Base-by-base conservation (phyloP, 2,329 filamentous ascomycete species). In the Cercospora nicotianae region DNA sequence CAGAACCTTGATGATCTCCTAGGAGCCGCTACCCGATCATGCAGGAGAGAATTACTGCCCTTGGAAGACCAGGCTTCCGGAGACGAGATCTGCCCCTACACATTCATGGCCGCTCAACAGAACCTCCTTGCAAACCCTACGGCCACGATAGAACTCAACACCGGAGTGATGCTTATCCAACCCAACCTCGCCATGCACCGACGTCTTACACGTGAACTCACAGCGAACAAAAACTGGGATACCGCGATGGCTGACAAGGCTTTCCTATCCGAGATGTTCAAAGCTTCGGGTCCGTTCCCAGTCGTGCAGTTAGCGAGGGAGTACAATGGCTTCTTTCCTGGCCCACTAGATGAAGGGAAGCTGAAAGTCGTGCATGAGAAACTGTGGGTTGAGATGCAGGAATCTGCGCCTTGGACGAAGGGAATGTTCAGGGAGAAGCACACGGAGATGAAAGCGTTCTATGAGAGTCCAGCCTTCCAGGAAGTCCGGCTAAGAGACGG, bases 291-390 rank as follows among this genome's bases (percentile, higher is more conserved):
- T 10, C 63, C 70, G 2, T 72, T 72, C 39, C 69, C 70, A 1
- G 42, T 63, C 6, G 48, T 51, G 9, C 51, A 65, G 8, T 55
- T 72, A 33, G 60, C 63, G 39, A 64, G 70, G 7, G 53, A 57
- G 23, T 72, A 70, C 58, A 72, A 72, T 66, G 70, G 69, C 3
- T 71, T 71, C 66, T 69, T 71, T 16, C 69, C 69, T 2, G 64
- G 66, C 16, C 65, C 67, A 16, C 30, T 58, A 9, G 63, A 65
- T 58, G 48, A 53, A 7, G 67, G 65, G 13, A 63, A 63, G 13
- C 36, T 72, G 30, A 71, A 71, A 60, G 69, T 71, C 8, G 63
- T 72, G 36, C 70, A 72, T 30, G 70, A 72, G 53, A 72, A 72
- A 26, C 30, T 72, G 16, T 72, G 70, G 70, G 36, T 63, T 5